phyloP scores from a whole-genome alignment of 2,329 filamentous ascomycete genomes.

The Thermomyces lanuginosus region DNA sequence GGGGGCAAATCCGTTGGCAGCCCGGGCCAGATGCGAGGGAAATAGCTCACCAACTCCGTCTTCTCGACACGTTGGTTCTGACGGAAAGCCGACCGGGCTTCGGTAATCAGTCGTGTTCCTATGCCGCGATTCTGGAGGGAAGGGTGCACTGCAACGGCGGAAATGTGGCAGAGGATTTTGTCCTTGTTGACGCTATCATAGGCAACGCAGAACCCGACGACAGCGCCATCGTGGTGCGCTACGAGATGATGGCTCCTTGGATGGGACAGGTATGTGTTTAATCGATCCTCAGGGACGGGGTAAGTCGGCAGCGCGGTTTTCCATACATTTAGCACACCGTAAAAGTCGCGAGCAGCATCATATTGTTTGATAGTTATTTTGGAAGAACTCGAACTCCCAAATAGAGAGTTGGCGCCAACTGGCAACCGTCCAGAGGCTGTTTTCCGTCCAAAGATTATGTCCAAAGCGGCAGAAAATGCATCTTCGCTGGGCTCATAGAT shows the following conservation, averaged over 20 bases:
- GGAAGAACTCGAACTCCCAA: conserved; percentile 6
- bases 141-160: conserved; percentile 23
- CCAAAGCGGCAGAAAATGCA: conserved; percentile 24
- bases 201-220: conserved; percentile 25
- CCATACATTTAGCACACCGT: conserved; percentile 19
- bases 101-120: conserved; percentile 21
- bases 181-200: conserved; percentile 15
- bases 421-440: conserved; percentile 20
- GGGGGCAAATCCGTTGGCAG: conserved; percentile 25
- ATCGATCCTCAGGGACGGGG: conserved; percentile 12
- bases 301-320: conserved; percentile 22
- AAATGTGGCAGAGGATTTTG: conserved; percentile 16
- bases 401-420: conserved; percentile 12
- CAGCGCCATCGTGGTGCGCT: conserved; percentile 12
- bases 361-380: conserved; percentile 9
- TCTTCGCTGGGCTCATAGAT: conserved; percentile 31
- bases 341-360: conserved; percentile 12
- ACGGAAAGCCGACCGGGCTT: conserved; percentile 14
- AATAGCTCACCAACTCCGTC: conserved; percentile 16
- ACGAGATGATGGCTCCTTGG: conserved; percentile 19
- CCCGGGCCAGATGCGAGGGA: conserved; percentile 33
- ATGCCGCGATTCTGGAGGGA: conserved; percentile 21
- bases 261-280: conserved; percentile 14
- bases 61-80: conserved; percentile 12
- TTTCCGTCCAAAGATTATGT: conserved; percentile 23